A percentile compares a stretch with the other conserved stretches of the same genome.
These are phyloP conservation scores for Chlamydomonas schloesseri DNA, from an alignment of 139 green algal species.

Conservation along the genomic window DNA sequence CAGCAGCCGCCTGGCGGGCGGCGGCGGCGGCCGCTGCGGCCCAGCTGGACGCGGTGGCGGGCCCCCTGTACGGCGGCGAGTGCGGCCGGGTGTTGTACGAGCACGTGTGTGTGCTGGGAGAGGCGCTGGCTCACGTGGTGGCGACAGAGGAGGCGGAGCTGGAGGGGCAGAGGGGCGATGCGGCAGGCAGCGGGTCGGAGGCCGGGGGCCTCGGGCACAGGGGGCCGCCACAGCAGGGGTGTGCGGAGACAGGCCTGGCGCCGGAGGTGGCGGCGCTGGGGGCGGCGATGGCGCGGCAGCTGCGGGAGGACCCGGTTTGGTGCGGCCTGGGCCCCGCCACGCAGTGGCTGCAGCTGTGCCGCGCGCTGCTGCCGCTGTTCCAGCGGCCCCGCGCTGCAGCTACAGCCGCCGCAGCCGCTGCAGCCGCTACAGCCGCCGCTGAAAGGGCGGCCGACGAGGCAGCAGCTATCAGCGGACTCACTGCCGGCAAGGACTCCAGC, in stretches of 20 bases:
- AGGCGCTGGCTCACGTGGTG: neutral
- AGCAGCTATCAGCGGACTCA: too few relatives aligned
- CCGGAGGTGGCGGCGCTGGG: neutral
- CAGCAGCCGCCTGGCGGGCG: neutral
- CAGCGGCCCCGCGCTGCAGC: neutral
- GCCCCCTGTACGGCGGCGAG: neutral
- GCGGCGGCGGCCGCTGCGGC: neutral
- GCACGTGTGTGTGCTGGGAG: too few relatives aligned
- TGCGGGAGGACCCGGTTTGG: neutral
- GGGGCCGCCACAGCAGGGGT: too few relatives aligned
- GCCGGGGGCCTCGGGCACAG: too few relatives aligned
- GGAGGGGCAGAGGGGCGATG: neutral
- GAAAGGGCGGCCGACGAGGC: neutral
- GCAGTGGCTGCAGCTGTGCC: conserved; percentile 36
- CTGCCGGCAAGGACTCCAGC: too few relatives aligned
- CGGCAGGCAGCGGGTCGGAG: neutral
- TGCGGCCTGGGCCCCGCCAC: neutral
- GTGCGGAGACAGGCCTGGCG: neutral
- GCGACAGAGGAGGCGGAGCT: neutral
- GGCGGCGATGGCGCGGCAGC: neutral
- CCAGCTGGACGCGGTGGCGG: neutral
- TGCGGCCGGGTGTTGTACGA: neutral
- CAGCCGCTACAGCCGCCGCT: neutral
- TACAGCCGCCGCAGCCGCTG: neutral
- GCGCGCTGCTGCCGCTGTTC: neutral